Evolutionary conservation across 176 grass and related monocot species (phyloP).

Genomic region (Oryza nivara): DNA sequence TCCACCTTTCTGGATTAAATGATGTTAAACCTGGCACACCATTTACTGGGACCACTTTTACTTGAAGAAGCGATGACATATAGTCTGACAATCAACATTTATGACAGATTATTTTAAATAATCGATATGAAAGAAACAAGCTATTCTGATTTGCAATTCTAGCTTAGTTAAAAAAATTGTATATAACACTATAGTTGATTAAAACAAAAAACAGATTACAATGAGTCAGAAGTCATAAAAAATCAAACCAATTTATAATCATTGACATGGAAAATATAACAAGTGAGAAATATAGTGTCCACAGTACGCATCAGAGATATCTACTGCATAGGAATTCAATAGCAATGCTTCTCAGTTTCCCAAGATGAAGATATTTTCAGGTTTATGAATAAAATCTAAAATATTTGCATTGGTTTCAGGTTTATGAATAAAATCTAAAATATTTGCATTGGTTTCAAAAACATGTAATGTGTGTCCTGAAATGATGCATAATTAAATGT

Average conservation of each 20-base stretch:
- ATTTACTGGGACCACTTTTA: conserved; percentile 63
- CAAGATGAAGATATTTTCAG: background rate
- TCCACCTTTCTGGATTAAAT: conserved; percentile 45
- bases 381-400: conserved; percentile 17
- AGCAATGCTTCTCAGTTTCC: conserved; percentile 22
- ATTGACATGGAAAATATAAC: background rate
- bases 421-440: conserved; percentile 19
- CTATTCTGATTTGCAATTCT: background rate
- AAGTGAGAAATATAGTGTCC: background rate
- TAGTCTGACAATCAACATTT: conserved; percentile 61
- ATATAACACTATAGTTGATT: background rate
- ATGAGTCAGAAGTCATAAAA: conserved; percentile 9
- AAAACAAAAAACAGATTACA: background rate
- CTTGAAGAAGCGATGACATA: conserved; percentile 77
- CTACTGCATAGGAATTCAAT: background rate
- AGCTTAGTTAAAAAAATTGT: background rate
- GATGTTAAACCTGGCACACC: conserved; percentile 40
- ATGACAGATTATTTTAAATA: conserved; percentile 18
- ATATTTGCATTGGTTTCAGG: background rate
- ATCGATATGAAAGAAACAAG: conserved; percentile 19
- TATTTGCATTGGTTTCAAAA: background rate
- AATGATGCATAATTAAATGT: background rate
- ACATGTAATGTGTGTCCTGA: background rate
- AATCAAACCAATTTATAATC: conserved; percentile 15
- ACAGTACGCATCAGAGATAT: background rate